Evolutionary conservation across 306 rosid species (phyloP).

Genomic region (Calophaca sinica): DNA sequence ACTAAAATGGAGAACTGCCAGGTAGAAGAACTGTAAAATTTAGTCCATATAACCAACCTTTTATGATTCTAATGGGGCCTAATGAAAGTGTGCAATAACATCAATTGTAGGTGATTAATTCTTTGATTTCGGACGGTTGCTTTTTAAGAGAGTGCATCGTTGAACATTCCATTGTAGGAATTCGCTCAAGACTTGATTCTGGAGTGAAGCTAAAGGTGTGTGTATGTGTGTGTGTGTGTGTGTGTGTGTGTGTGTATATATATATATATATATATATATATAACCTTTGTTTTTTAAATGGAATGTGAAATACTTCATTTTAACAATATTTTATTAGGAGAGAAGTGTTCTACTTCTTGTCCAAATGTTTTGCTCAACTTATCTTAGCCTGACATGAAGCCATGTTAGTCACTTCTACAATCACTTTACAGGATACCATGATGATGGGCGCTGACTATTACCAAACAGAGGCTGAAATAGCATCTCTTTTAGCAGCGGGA

Average conservation of each 20-base stretch:
- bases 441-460: conserved; percentile 62
- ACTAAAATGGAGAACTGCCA: conserved; percentile 56
- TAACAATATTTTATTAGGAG: neutral
- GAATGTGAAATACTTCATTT: neutral
- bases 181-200: conserved; percentile 57
- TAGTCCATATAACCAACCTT: conserved; percentile 19
- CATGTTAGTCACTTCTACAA: conserved; percentile 28
- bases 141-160: conserved; percentile 56
- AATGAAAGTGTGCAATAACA: conserved; percentile 47
- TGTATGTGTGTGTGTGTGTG: too few species aligned
- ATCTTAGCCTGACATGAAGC: conserved; percentile 32
- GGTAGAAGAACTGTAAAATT: conserved; percentile 45
- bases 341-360: neutral
- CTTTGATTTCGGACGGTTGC: conserved; percentile 66
- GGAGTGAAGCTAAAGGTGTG: conserved; percentile 57
- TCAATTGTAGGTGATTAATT: conserved; percentile 56
- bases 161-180: conserved; percentile 61
- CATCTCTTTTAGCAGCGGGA: conserved; percentile 50
- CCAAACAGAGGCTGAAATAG: conserved; percentile 58
- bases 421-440: conserved; percentile 55
- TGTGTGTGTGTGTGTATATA: too few species aligned
- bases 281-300: too few species aligned
- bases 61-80: conserved; percentile 43
- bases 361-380: conserved; percentile 1
- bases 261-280: too few species aligned